Conservation (phyloP, 2,329 filamentous ascomycete genomes). For the Aspergillus sp. region DNA sequence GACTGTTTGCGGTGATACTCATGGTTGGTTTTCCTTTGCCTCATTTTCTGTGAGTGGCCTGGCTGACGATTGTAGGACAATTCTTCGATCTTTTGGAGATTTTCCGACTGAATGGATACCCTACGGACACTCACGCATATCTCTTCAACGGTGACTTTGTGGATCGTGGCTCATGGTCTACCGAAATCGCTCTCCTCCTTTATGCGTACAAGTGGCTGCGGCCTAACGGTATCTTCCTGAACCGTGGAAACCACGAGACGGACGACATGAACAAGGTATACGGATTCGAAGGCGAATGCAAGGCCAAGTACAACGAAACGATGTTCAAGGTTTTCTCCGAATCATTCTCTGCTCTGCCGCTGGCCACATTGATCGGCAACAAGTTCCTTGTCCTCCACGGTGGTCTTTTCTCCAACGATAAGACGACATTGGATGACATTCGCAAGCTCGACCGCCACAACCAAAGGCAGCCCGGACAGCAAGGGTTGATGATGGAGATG, state of each 20-base stretch:
- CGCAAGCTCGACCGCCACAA: slow-evolving; percentile 86
- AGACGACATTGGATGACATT: slow-evolving; percentile 87
- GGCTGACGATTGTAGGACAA: slow-evolving; percentile 62
- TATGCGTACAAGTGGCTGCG: slow-evolving; percentile 97
- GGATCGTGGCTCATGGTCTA: slow-evolving; percentile 95
- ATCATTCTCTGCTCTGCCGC: slow-evolving; percentile 88
- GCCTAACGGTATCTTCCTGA: slow-evolving; percentile 86
- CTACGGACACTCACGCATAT: slow-evolving; percentile 84
- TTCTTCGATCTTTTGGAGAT: slow-evolving; percentile 97
- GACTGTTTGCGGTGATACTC: slow-evolving; percentile 96
- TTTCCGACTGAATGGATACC: slow-evolving; percentile 85
- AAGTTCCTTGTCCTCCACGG: slow-evolving; percentile 94
- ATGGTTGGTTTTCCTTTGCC: slow-evolving; percentile 56
- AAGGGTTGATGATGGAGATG: slow-evolving; percentile 99
- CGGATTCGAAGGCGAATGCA: slow-evolving; percentile 97
- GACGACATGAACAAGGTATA: slow-evolving; percentile 99
- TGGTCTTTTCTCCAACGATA: slow-evolving; percentile 92
- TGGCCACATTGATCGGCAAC: slow-evolving; percentile 86
- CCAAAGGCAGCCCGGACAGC: slow-evolving; percentile 89
- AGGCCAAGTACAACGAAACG: slow-evolving; percentile 94
- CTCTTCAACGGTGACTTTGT: slow-evolving; percentile 99
- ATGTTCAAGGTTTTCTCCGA: slow-evolving; percentile 98
- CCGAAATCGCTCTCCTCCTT: slow-evolving; percentile 88
- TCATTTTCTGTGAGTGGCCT: neutral
- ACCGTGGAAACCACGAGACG: slow-evolving; percentile 97